Conservation (phyloP, 2,329 filamentous ascomycete species). For the Neofusicoccum sp. region DNA sequence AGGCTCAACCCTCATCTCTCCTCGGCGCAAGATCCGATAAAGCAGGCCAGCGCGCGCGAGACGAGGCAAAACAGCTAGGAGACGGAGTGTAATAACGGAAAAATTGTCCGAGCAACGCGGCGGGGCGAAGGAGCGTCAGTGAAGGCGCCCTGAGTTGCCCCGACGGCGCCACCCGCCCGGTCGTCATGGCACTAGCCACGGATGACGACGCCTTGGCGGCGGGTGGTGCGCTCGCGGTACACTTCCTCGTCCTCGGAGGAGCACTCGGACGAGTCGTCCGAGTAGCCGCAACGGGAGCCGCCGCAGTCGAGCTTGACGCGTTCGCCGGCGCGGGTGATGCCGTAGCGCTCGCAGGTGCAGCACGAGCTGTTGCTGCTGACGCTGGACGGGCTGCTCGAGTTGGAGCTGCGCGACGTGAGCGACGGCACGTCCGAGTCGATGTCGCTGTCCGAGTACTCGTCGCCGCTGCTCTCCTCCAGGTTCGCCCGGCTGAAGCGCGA, state of each 20-base stretch:
- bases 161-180: not conserved
- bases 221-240: conserved; percentile 55
- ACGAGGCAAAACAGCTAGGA: no score
- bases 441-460: conserved; percentile 69
- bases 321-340: conserved; percentile 90
- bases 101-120: not conserved
- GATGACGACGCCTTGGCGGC: conserved; percentile 51
- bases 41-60: no score
- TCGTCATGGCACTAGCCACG: conserved; percentile 29
- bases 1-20: no score
- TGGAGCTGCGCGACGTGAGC: conserved; percentile 65
- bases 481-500: conserved; percentile 68
- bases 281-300: conserved; percentile 82
- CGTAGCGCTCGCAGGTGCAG: conserved; percentile 95
- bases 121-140: not conserved
- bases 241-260: conserved; percentile 69
- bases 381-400: conserved; percentile 67
- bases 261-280: conserved; percentile 69
- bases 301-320: conserved; percentile 96
- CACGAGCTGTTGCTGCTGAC: conserved; percentile 56
- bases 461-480: conserved; percentile 54
- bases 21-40: no score
- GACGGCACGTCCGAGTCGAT: conserved; percentile 66
- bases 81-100: no score
- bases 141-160: no score